A percentile compares a stretch with the other conserved stretches of the same genome.
These are phyloP conservation scores for Picea mariana DNA, from an alignment of 83 land plant species.

Conservation along the genomic window DNA sequence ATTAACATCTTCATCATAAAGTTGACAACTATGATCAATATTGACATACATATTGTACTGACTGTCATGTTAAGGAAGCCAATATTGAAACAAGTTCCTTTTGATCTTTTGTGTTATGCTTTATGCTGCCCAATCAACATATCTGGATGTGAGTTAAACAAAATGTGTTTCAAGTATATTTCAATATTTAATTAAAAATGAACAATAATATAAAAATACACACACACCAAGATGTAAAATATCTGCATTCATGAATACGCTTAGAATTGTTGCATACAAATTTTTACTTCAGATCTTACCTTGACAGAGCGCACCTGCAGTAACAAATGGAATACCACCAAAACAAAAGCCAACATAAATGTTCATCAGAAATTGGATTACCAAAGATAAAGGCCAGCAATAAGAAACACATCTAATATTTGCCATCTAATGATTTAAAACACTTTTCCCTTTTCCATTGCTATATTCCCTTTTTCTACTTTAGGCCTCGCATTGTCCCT, in stretches of 20 bases:
- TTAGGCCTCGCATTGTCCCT: conserved; percentile 3
- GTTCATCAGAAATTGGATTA: conserved; percentile 3
- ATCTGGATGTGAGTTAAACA: neutral
- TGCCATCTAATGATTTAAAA: conserved; percentile 7
- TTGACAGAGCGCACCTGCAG: conserved; percentile 88
- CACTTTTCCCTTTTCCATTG: neutral
- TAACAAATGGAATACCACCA: conserved; percentile 3
- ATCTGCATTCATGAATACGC: neutral
- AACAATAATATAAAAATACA: neutral
- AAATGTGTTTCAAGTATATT: neutral
- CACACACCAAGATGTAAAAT: neutral
- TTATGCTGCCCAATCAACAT: neutral
- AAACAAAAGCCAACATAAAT: conserved; percentile 13
- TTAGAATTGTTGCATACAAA: neutral
- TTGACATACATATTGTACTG: no score
- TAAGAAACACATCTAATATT: neutral
- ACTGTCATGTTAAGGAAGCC: no score
- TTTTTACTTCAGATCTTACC: conserved; percentile 48
- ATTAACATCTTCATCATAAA: no score
- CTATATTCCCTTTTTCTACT: neutral
- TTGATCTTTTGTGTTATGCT: neutral
- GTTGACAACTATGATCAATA: no score
- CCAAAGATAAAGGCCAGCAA: conserved; percentile 17
- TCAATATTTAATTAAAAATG: no score
- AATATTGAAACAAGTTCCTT: neutral